Base-by-base conservation (phyloP, 139 green algal genomes). In the Ettlia oleoabundans region DNA sequence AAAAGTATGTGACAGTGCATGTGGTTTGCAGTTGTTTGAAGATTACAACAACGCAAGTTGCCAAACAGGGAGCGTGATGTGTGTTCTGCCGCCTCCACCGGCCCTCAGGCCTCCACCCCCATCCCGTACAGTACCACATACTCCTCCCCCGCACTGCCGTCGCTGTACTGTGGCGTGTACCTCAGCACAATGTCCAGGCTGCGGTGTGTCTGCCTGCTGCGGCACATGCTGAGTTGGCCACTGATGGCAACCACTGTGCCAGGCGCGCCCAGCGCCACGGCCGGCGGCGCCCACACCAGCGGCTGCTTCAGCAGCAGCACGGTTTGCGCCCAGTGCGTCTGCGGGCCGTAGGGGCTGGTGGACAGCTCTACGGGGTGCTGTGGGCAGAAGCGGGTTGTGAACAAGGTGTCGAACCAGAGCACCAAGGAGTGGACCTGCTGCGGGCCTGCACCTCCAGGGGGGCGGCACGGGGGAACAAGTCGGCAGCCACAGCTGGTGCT, bases 241-340 rank as follows among this genome's bases (percentile, higher is more conserved):
- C 22, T 75, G 24, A 98, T 67, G 5, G 65, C 73, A 2, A 51
- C 62, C 5, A 62, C 47, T 1, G 43, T 41, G 22, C 70, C 78
- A 18, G 33, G 67, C 19, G 28, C 37, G 22, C 15, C 41, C 4
- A n/a, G 33, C 2, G 73, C 53, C 13, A 33, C 52, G 24, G 65
- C 42, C 6, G 33, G 64, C 4, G 58, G 19, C 15, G 42, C 65
- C 58, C 97, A 86, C 21, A 32, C 41, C 24, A 97, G 69, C 18
- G 91, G 76, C 71, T 86, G 41, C 15, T 53, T 68, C 40, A 99
- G 91, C 51, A 89, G 82, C 69, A 98, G 90, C 35, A 98, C 81
- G n/a, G 94, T 95, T 83, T 99, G 96, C 22, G 82, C 89, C 96
- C 96, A 99, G 89, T 99, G 96, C 18, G 96, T 99, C 38, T 81